Percentiles rank a stretch among this genome's conserved stretches.
Conservation (phyloP, 352 stramenopile species). For the Phytophthora sp. region DNA sequence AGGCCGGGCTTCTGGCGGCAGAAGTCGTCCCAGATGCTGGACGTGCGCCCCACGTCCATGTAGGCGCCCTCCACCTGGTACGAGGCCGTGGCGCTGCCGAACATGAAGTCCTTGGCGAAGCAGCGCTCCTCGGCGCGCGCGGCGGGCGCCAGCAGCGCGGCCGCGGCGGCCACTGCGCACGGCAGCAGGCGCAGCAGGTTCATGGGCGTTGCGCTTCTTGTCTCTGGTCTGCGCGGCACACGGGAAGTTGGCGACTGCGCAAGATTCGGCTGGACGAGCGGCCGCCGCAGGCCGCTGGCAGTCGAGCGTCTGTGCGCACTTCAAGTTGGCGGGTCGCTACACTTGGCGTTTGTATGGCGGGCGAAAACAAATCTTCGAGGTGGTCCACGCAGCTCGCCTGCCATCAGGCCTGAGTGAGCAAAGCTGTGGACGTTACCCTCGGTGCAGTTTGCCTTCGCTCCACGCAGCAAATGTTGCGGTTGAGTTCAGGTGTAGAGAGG, state of each 20-base stretch:
- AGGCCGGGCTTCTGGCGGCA: constrained; percentile 58
- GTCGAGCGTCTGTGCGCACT: background rate
- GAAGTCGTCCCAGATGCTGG: constrained; percentile 94
- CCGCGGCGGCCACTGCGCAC: constrained; percentile 13
- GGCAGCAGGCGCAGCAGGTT: constrained; percentile 15
- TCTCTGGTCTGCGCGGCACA: constrained; percentile 1
- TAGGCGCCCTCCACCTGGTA: constrained; percentile 94
- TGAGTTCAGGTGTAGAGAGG: no score
- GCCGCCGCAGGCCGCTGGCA: background rate
- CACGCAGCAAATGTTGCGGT: no score
- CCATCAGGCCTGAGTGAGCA: constrained; percentile 2
- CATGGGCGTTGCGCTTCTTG: constrained; percentile 2
- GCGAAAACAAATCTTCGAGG: background rate
- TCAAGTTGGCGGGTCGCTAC: background rate
- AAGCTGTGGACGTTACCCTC: background rate
- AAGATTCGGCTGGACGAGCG: background rate
- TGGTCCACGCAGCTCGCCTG: background rate
- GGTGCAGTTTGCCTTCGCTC: no score
- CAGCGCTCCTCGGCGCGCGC: constrained; percentile 34
- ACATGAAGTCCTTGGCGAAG: constrained; percentile 72
- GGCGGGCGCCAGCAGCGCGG: constrained; percentile 2
- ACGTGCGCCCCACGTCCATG: constrained; percentile 71
- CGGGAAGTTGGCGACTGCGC: constrained; percentile 15
- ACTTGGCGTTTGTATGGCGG: constrained; percentile 1
- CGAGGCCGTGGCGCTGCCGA: constrained; percentile 83